These are phyloP conservation scores for Pyrus betulifolia DNA, from an alignment of 306 rosid species.

Conservation along the genomic window DNA sequence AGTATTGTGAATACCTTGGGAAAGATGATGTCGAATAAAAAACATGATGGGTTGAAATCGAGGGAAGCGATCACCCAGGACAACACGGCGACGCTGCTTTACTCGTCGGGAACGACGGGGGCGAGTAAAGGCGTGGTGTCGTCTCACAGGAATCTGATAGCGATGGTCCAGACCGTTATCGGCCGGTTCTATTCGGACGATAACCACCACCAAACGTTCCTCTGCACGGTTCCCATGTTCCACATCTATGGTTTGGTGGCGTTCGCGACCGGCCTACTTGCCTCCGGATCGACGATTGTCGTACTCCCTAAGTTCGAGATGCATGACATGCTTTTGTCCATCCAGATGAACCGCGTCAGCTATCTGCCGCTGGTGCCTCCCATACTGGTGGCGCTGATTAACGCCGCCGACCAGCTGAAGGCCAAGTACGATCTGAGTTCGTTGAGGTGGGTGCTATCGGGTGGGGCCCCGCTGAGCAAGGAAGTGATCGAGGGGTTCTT, in stretches of 20 bases:
- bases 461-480: slow-evolving; percentile 90
- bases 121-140: slow-evolving; percentile 88
- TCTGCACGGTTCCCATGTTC: slow-evolving; percentile 91
- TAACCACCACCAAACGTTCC: slow-evolving; percentile 34
- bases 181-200: slow-evolving; percentile 31
- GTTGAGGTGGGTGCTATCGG: slow-evolving; percentile 44
- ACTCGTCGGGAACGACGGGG: slow-evolving; percentile 90
- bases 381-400: slow-evolving; percentile 61
- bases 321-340: slow-evolving; percentile 61
- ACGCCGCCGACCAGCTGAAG: slow-evolving; percentile 50
- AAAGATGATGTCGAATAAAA: slow-evolving; percentile 40
- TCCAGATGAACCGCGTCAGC: slow-evolving; percentile 44
- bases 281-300: slow-evolving; percentile 60
- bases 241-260: slow-evolving; percentile 74
- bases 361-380: slow-evolving; percentile 85
- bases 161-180: slow-evolving; percentile 48
- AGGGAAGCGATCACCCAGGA: slow-evolving; percentile 51
- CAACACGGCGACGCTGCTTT: slow-evolving; percentile 76
- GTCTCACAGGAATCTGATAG: slow-evolving; percentile 62
- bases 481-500: slow-evolving; percentile 78
- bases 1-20: slow-evolving; percentile 25
- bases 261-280: slow-evolving; percentile 60
- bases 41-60: slow-evolving; percentile 7
- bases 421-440: slow-evolving; percentile 60
- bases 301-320: slow-evolving; percentile 74